Evolutionary conservation across 202 grass and related monocot genomes (phyloP).

Genomic region (Zizania palustris): DNA sequence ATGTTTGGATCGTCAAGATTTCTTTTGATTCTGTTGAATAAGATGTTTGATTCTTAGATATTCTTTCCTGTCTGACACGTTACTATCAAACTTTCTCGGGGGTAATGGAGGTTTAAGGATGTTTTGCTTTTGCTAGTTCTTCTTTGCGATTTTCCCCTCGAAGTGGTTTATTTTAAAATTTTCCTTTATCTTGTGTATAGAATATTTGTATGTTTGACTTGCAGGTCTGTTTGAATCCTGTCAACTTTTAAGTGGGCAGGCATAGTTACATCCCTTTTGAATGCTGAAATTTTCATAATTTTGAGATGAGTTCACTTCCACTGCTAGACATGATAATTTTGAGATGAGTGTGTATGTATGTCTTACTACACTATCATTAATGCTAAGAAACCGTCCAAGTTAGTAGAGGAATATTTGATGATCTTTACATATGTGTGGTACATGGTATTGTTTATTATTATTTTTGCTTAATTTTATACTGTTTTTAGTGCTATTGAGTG

Average conservation of each 20-base stretch:
- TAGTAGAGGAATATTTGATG: too few species aligned
- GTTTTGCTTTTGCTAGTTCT: constrained; percentile 3
- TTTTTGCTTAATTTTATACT: constrained; percentile 16
- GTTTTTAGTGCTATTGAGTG: constrained; percentile 2
- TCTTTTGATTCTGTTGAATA: constrained; percentile 3
- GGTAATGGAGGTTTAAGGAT: background rate
- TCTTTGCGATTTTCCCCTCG: background rate
- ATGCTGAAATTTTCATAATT: background rate
- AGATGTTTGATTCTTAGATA: background rate
- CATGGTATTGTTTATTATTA: constrained; percentile 11
- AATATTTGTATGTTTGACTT: background rate
- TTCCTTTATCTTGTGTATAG: background rate
- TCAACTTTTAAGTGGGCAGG: background rate
- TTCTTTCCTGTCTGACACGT: constrained; percentile 6
- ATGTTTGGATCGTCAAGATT: constrained; percentile 10
- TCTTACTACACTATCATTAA: too few species aligned
- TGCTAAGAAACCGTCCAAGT: too few species aligned
- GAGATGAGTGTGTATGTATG: too few species aligned
- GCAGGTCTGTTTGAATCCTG: background rate
- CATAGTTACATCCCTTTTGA: background rate
- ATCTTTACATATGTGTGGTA: background rate
- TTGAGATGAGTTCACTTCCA: background rate
- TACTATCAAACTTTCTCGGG: constrained; percentile 2
- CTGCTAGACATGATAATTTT: background rate
- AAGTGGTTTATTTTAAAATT: background rate